These are phyloP conservation scores for Hirsutella minnesotensis DNA, from an alignment of 2,329 filamentous ascomycete species.

Conservation along the genomic window DNA sequence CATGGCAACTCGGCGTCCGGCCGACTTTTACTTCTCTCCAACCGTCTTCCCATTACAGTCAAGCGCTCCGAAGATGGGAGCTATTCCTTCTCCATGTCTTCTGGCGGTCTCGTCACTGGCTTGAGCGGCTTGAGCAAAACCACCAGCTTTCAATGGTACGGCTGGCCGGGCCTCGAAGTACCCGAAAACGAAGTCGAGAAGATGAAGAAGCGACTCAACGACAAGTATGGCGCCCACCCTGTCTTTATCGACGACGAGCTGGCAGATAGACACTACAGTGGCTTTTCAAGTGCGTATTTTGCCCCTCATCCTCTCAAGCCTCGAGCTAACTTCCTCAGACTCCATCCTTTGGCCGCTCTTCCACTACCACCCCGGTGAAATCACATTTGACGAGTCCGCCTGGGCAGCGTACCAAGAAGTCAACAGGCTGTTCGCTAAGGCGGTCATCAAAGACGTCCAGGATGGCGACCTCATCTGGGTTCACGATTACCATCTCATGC, in stretches of 20 bases:
- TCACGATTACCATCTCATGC: conserved; percentile 97
- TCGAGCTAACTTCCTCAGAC: conserved; percentile 38
- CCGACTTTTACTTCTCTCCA: conserved; percentile 75
- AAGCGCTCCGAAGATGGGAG: conserved; percentile 84
- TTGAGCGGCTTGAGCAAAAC: conserved; percentile 85
- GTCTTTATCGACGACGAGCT: conserved; percentile 91
- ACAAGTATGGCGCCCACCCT: conserved; percentile 80
- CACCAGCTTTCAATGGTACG: conserved; percentile 96
- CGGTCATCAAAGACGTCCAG: conserved; percentile 74
- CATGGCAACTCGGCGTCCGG: conserved; percentile 23
- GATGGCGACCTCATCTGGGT: conserved; percentile 97
- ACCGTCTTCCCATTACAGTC: conserved; percentile 92
- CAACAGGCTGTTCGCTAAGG: conserved; percentile 83
- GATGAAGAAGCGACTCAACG: conserved; percentile 67
- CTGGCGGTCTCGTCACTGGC: conserved; percentile 87
- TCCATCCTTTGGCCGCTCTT: conserved; percentile 97
- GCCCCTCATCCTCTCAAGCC: not conserved
- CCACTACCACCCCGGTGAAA: conserved; percentile 97
- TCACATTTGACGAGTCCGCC: conserved; percentile 90
- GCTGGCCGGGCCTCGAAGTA: conserved; percentile 89
- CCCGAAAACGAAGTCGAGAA: conserved; percentile 68
- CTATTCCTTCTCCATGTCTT: conserved; percentile 94
- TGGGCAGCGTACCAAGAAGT: conserved; percentile 92
- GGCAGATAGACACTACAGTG: conserved; percentile 93
- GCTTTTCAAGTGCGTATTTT: conserved; percentile 70